phyloP scores from a whole-genome alignment of 2,329 filamentous ascomycete genomes.

The Hypomyces perniciosus region DNA sequence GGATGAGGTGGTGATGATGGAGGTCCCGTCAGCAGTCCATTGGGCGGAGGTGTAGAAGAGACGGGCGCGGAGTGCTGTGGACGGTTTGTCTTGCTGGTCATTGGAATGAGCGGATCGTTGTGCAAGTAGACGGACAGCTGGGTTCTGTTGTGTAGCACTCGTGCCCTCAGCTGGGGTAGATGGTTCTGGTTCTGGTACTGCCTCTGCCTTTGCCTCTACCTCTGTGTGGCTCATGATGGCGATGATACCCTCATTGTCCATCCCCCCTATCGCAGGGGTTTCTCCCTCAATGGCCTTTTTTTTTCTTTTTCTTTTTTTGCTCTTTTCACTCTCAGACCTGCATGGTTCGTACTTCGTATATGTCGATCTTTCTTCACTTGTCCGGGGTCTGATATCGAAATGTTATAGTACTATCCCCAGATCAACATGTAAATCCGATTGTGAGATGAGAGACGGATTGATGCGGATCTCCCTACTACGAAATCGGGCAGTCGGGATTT shows the following conservation, averaged over 20 bases:
- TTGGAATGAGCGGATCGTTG: neutral
- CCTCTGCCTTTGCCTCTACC: neutral
- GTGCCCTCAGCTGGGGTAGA: no score
- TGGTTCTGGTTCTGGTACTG: no score
- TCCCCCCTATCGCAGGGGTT: neutral
- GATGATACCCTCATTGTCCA: neutral
- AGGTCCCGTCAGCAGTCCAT: slow-evolving; percentile 54
- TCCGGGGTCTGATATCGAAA: no score
- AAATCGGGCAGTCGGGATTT: no score
- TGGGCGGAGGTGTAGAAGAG: slow-evolving; percentile 35
- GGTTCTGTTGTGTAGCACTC: neutral
- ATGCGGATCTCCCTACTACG: no score
- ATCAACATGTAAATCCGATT: no score
- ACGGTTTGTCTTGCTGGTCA: neutral
- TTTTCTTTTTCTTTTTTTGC: neutral
- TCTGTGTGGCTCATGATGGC: neutral
- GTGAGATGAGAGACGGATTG: no score
- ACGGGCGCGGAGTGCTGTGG: neutral
- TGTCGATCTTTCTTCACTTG: no score
- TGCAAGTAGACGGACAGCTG: neutral
- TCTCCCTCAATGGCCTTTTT: neutral
- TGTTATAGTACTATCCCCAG: no score
- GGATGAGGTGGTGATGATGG: slow-evolving; percentile 49
- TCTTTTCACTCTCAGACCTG: no score
- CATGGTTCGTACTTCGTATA: no score